Evolutionary conservation across 2,329 filamentous ascomycete species (phyloP).

Genomic region (Diaporthe humulicola): DNA sequence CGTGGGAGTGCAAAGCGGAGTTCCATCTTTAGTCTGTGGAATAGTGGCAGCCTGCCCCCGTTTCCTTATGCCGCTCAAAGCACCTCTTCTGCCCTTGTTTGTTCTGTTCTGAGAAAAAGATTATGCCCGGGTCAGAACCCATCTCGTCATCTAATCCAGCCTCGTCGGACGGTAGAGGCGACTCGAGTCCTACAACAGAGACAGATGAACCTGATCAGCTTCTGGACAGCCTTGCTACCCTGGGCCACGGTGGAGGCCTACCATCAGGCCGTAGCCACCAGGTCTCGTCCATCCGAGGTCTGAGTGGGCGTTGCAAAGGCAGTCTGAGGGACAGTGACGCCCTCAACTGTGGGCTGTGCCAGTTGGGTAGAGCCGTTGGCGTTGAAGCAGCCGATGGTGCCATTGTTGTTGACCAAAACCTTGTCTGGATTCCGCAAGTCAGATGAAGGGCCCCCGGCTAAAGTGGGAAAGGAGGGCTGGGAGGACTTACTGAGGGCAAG

Average conservation of each 20-base stretch:
- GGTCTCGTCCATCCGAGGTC: background rate
- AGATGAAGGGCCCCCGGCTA: background rate
- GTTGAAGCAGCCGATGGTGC: conserved; percentile 54
- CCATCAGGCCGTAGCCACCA: background rate
- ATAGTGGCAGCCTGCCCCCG: background rate
- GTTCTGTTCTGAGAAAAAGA: background rate
- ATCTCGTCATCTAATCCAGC: background rate
- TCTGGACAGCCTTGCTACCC: background rate
- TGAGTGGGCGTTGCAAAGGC: conserved; percentile 8
- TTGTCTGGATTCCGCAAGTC: conserved; percentile 46
- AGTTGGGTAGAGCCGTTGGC: conserved; percentile 44
- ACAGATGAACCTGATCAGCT: background rate
- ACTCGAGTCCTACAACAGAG: too few relatives aligned
- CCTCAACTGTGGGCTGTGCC: background rate
- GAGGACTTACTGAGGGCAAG: conserved; percentile 26
- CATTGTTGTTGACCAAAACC: conserved; percentile 53
- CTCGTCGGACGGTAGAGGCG: too few relatives aligned
- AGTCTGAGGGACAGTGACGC: background rate
- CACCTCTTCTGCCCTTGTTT: too few relatives aligned
- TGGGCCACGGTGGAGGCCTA: background rate
- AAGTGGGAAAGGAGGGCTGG: background rate
- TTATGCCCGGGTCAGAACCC: background rate
- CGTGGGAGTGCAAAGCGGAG: background rate
- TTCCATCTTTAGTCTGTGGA: background rate
- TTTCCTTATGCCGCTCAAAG: background rate